phyloP scores from a whole-genome alignment of 345 rosid genomes.

The Salix brachista region DNA sequence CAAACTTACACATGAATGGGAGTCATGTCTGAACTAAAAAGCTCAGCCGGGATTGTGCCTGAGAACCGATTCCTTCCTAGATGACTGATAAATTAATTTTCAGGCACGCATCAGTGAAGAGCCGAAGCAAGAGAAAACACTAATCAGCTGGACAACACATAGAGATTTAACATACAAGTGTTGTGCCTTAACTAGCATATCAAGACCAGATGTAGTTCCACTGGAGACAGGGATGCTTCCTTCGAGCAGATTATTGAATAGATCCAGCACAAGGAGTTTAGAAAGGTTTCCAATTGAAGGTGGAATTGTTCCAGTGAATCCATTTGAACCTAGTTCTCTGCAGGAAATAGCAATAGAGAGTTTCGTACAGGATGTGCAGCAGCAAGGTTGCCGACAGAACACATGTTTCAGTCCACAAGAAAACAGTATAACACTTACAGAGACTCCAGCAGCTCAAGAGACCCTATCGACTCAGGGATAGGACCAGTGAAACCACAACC shows the following conservation, averaged over 20 bases:
- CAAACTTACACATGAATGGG: constrained; percentile 74
- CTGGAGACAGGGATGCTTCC: constrained; percentile 76
- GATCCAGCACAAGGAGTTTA: constrained; percentile 69
- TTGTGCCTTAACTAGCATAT: constrained; percentile 52
- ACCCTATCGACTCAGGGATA: constrained; percentile 67
- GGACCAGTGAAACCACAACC: constrained; percentile 70
- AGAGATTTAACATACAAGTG: constrained; percentile 64
- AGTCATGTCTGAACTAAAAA: constrained; percentile 64
- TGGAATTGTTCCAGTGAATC: constrained; percentile 69
- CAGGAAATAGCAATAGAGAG: constrained; percentile 11
- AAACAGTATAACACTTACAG: constrained; percentile 43
- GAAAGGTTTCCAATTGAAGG: constrained; percentile 60
- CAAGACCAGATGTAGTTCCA: constrained; percentile 71
- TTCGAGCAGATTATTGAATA: constrained; percentile 65
- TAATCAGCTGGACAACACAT: no score
- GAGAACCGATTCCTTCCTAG: constrained; percentile 64
- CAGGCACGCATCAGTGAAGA: neutral
- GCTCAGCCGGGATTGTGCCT: constrained; percentile 49
- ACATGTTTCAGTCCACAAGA: neutral
- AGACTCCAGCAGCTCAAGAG: constrained; percentile 39
- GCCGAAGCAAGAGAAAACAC: neutral
- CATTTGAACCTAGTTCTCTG: constrained; percentile 74
- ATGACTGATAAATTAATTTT: constrained; percentile 43
- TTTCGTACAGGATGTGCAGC: neutral
- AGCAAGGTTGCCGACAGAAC: neutral